Percentiles rank a stretch among this genome's conserved stretches.
Evolutionary conservation across 345 rosid genomes (phyloP).

Genomic region (Barbarea vulgaris): DNA sequence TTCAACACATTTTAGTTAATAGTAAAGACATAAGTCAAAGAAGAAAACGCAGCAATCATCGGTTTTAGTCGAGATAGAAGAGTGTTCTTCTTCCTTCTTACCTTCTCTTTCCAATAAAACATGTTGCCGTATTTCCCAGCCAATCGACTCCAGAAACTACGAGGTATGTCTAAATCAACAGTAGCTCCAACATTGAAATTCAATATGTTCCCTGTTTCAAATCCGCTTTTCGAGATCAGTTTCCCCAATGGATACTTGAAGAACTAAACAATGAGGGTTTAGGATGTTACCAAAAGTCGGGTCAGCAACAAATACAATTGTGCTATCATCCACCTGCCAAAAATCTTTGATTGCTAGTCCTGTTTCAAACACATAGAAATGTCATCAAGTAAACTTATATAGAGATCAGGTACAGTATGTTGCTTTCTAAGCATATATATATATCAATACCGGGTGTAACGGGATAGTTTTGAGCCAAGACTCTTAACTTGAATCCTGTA

Average conservation of each 20-base stretch:
- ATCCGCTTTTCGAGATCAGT: slow-evolving; percentile 38
- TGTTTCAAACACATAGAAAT: slow-evolving; percentile 34
- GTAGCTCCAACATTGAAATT: slow-evolving; percentile 86
- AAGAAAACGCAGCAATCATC: neutral
- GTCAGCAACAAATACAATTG: slow-evolving; percentile 88
- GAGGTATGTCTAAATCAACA: slow-evolving; percentile 78
- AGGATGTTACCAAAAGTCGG: slow-evolving; percentile 73
- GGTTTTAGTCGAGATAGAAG: slow-evolving; percentile 3
- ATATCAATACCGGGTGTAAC: slow-evolving; percentile 94
- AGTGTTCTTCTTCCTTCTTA: slow-evolving; percentile 44
- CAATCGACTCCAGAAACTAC: slow-evolving; percentile 74
- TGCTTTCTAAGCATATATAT: neutral
- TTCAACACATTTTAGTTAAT: slow-evolving; percentile 10
- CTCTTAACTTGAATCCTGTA: slow-evolving; percentile 84
- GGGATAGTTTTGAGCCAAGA: slow-evolving; percentile 93
- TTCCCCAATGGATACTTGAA: slow-evolving; percentile 45
- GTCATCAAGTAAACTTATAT: neutral
- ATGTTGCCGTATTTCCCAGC: slow-evolving; percentile 46
- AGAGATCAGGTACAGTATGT: neutral
- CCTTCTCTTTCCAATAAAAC: slow-evolving; percentile 89
- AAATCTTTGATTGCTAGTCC: slow-evolving; percentile 84
- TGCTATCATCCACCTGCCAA: slow-evolving; percentile 89
- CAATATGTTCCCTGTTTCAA: slow-evolving; percentile 74
- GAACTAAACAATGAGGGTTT: slow-evolving; percentile 4
- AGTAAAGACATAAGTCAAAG: neutral